These are phyloP conservation scores for Lepidium aucheri DNA, from an alignment of 345 rosid species.

Conservation along the genomic window DNA sequence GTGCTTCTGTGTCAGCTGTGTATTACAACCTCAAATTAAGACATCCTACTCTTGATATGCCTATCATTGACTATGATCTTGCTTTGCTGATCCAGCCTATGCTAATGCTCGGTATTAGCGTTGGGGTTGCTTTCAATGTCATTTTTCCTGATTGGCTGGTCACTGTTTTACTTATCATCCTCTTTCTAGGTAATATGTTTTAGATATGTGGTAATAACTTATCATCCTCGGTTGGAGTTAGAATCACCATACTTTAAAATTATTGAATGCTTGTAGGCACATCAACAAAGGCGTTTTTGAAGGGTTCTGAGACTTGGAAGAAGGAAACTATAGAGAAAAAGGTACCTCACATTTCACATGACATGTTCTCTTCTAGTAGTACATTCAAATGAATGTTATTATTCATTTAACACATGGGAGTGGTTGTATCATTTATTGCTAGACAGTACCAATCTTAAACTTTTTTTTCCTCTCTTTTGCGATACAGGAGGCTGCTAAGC, in stretches of 20 bases:
- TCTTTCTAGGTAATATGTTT: slow-evolving; percentile 48
- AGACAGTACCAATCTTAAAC: neutral
- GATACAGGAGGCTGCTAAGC: slow-evolving; percentile 50
- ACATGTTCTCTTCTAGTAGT: no score
- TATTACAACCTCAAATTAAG: slow-evolving; percentile 69
- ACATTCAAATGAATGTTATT: neutral
- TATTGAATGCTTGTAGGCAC: slow-evolving; percentile 48
- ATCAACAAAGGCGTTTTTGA: slow-evolving; percentile 74
- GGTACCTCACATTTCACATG: slow-evolving; percentile 18
- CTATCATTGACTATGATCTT: slow-evolving; percentile 76
- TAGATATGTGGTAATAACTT: no score
- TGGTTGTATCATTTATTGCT: neutral
- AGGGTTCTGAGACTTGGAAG: slow-evolving; percentile 79
- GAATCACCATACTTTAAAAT: neutral
- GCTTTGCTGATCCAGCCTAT: slow-evolving; percentile 79
- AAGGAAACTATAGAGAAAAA: slow-evolving; percentile 62
- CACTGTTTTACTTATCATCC: slow-evolving; percentile 72
- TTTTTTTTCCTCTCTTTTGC: neutral
- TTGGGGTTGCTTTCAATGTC: slow-evolving; percentile 71
- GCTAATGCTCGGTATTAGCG: slow-evolving; percentile 78
- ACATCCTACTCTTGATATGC: slow-evolving; percentile 74
- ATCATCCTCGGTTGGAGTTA: neutral
- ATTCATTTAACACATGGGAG: neutral
- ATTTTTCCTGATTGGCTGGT: slow-evolving; percentile 84
- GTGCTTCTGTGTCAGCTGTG: slow-evolving; percentile 67